Base-by-base conservation (phyloP, 306 rosid species). In the Delonix regia region DNA sequence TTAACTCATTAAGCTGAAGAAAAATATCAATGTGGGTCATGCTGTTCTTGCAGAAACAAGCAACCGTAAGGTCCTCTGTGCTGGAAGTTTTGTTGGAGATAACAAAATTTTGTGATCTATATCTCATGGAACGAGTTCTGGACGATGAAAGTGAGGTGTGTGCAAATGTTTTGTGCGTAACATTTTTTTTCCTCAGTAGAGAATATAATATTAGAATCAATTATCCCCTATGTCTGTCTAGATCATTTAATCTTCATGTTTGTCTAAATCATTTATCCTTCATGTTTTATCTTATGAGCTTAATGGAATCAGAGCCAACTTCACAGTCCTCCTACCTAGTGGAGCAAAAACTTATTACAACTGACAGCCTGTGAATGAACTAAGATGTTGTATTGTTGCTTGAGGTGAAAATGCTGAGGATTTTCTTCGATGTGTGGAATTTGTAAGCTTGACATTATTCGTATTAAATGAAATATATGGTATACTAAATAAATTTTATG, bases 101-200 rank as follows among this genome's bases (percentile, higher is more conserved):
- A 73, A 88, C 96, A 11, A 92, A 90, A 74, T 85, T 71, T 80
- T 92, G 97, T 66, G 96, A 92, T 86, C 84, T 92, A 72, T 92
- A 92, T 80, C 90, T 92, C 82, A 92, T 92, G 97, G 96, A 92
- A 83, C 88, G 81, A 80, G 93, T 90, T 75, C 25, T 90, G 67
- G 97, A 92, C 57, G 97, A 90, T 75, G 96, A 90, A 74, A 90
- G 86, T 14, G 96, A 92, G 86, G 96, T 90, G 71, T 12, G 89
- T 71, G 82, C 24, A 38, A 78, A 34, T 33, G 62, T 70, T 48
- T 64, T 57, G 53, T 57, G 39, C 25, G 0, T 42, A 34, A 53
- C 4, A 36, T 34, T 12, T 15, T 33, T 48, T 69, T 18, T 18
- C 45, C 0, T 52, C 59, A 7, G 39, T 34, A 36, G 0, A 33